Percentiles rank a stretch among this genome's conserved stretches.
These are phyloP conservation scores for Eutrema salsugineum DNA, from an alignment of 441 rosid species.

Conservation along the genomic window DNA sequence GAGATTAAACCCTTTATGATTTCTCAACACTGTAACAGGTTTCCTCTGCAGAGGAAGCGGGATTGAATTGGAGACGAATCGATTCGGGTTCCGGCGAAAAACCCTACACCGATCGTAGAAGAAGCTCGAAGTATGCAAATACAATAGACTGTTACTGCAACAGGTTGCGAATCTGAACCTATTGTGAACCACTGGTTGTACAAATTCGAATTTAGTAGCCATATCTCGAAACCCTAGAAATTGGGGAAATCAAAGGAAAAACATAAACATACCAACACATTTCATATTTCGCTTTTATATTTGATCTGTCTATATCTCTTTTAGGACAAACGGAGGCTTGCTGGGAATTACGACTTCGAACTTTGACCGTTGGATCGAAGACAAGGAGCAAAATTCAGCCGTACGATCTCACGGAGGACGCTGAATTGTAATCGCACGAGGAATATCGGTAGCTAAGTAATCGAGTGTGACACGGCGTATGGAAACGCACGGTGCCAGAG, in stretches of 20 bases:
- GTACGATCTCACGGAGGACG: background rate
- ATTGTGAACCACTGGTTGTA: slow-evolving; percentile 38
- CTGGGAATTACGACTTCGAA: slow-evolving; percentile 31
- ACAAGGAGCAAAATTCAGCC: background rate
- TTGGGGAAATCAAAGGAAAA: slow-evolving; percentile 6
- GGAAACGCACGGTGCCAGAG: background rate
- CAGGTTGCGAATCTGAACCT: slow-evolving; percentile 24
- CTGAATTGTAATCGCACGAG: background rate
- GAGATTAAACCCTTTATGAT: slow-evolving; percentile 18
- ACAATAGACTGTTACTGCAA: slow-evolving; percentile 32
- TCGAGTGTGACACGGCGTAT: slow-evolving; percentile 10
- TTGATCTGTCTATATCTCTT: slow-evolving; percentile 6
- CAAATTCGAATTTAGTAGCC: slow-evolving; percentile 48
- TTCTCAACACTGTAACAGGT: background rate
- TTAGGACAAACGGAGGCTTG: background rate
- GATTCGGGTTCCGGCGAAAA: slow-evolving; percentile 34
- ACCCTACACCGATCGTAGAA: slow-evolving; percentile 39
- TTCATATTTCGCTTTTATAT: background rate
- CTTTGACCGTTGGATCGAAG: slow-evolving; percentile 39
- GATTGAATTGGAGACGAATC: slow-evolving; percentile 31
- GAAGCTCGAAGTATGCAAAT: slow-evolving; percentile 39
- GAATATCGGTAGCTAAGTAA: background rate
- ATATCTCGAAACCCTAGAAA: slow-evolving; percentile 44
- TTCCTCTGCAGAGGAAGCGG: slow-evolving; percentile 23
- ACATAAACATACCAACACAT: background rate